Evolutionary conservation across 768 basidiomycete species (phyloP), one percentile per base, ranked within the genome.

Genomic region (Suillus discolor): DNA sequence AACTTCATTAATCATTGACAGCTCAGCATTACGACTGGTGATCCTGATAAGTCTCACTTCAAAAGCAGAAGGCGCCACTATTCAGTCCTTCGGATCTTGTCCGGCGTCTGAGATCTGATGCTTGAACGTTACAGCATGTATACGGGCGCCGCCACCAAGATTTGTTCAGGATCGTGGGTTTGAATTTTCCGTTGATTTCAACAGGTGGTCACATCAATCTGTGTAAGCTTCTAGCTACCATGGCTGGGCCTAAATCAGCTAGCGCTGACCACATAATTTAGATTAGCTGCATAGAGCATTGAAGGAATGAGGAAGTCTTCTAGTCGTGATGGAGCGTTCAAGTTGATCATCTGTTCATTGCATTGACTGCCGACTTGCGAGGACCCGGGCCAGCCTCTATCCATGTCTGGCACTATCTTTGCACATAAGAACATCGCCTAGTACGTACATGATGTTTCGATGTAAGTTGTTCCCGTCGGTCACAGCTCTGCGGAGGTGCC

Each of bases 371-470:
- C 34, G 95, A 97, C 78, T 96, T 93, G 18, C 84, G 94, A 68
- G 93, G 95, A 6, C 31, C 31, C 31, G 6, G 31, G 1, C 92
- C 94, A 41, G 94, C 94, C 74, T 86, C 87, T 31, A 36, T 82
- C 87, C 44, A 84, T 83, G 66, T 94, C 94, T 0, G 95, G 93
- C 62, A 92, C 93, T 53, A 87, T 97, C 64, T 96, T 96, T 70
- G 89, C 91, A 41, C 89, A 94, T 78, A 82, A 93, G 57, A 96
- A 96, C 77, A 88, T 96, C 67, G 94, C 94, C 31, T 96, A 97
- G 89, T 92, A 69, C 65, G 88, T 78, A 61, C 16, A 31, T 31
- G 28, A 31, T 31, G 16, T 18, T 42, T 18, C 41, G 6, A 18
- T 16, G 28, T 0, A 70, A 93, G 92, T 95, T 66, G 80, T 93